A percentile compares a stretch with the other conserved stretches of the same genome.
phyloP scores from a whole-genome alignment of 495 filamentous ascomycete genomes.

The Penicillium daleae region DNA sequence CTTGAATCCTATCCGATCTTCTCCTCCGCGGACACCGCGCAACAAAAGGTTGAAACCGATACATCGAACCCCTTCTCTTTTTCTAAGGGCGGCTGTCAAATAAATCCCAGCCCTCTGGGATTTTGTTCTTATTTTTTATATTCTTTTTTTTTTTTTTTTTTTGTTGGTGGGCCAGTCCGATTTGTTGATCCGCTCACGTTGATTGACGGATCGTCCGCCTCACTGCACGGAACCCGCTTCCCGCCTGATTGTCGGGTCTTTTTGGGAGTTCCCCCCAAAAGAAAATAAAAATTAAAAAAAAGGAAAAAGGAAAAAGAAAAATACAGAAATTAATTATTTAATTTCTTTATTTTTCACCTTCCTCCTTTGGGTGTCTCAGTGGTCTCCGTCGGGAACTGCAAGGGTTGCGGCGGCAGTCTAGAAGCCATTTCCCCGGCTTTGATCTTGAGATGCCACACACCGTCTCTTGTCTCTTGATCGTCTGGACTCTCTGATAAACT shows the following conservation, averaged over 20 bases:
- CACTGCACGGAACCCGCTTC: conserved; percentile 26
- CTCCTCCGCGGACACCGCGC: conserved; percentile 12
- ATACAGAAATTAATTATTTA: neutral
- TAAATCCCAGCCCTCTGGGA: neutral
- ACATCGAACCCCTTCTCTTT: conserved; percentile 4
- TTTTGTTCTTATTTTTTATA: conserved; percentile 1
- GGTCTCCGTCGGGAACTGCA: conserved; percentile 29
- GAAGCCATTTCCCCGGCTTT: conserved; percentile 40
- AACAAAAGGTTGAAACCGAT: conserved; percentile 8
- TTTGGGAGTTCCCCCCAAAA: neutral
- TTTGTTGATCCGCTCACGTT: conserved; percentile 18
- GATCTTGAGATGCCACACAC: conserved; percentile 19
- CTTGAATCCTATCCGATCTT: conserved; percentile 17
- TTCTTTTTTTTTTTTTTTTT: conserved; percentile 10
- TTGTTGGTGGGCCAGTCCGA: conserved; percentile 1
- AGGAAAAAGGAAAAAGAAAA: neutral
- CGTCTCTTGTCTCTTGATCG: conserved; percentile 14
- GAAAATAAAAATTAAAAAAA: neutral
- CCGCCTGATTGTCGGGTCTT: conserved; percentile 19
- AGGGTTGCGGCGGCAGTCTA: conserved; percentile 37
- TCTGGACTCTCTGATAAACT: conserved; percentile 19
- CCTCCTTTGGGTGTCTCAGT: conserved; percentile 12
- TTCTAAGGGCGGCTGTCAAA: conserved; percentile 23
- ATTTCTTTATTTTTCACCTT: conserved; percentile 6
- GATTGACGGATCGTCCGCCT: conserved; percentile 26